These are phyloP conservation scores for Calonectria ilicicola DNA, from an alignment of 2,329 filamentous ascomycete genomes.

Conservation along the genomic window DNA sequence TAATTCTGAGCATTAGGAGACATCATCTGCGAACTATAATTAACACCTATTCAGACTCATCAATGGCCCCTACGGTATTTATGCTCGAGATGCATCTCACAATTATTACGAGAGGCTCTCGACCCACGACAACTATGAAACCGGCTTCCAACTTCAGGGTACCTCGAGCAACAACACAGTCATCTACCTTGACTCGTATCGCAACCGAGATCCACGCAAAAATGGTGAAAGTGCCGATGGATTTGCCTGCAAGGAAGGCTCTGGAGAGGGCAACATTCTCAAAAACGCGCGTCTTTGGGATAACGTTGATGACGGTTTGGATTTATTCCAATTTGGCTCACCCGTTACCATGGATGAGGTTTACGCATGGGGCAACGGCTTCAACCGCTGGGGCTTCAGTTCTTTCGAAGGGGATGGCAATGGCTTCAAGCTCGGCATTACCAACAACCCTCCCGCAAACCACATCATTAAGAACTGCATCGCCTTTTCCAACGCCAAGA, in stretches of 20 bases:
- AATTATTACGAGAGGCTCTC: slow-evolving; percentile 51
- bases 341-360: slow-evolving; percentile 55
- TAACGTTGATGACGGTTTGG: slow-evolving; percentile 59
- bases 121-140: slow-evolving; percentile 54
- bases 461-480: slow-evolving; percentile 57
- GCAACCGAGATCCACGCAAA: slow-evolving; percentile 60
- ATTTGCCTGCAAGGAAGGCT: slow-evolving; percentile 59
- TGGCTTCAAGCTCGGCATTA: slow-evolving; percentile 58
- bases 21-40: accelerated
- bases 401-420: slow-evolving; percentile 58
- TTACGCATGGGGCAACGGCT: slow-evolving; percentile 57
- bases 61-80: slow-evolving; percentile 53
- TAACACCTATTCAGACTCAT: slow-evolving; percentile 38
- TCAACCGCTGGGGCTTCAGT: slow-evolving; percentile 56
- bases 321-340: slow-evolving; percentile 49
- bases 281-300: slow-evolving; percentile 59
- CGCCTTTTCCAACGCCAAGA: slow-evolving; percentile 54
- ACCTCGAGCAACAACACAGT: slow-evolving; percentile 52
- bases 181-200: slow-evolving; percentile 57
- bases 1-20: accelerated
- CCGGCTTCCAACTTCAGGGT: slow-evolving; percentile 52
- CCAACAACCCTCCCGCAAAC: slow-evolving; percentile 49
- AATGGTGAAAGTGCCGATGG: slow-evolving; percentile 63
- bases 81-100: slow-evolving; percentile 49
- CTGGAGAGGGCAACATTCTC: slow-evolving; percentile 57